These are phyloP conservation scores for Saccharomycopsis javanensis DNA, from an alignment of 805 yeast species.

Conservation along the genomic window DNA sequence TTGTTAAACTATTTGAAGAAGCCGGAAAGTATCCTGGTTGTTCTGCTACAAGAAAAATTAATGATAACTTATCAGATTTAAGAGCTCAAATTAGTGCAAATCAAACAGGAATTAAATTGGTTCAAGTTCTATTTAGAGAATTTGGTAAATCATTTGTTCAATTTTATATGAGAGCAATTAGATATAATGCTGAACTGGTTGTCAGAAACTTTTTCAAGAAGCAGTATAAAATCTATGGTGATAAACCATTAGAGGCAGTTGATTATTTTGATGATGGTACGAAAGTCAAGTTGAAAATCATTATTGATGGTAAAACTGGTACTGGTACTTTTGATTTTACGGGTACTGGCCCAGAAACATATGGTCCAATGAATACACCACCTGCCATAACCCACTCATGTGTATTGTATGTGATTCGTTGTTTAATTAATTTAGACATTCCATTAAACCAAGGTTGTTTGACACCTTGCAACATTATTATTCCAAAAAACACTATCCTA, in stretches of 20 bases:
- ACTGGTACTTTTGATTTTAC: slow-evolving; percentile 42
- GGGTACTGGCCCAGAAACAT: slow-evolving; percentile 42
- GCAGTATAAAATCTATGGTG: slow-evolving; percentile 33
- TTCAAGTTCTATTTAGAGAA: slow-evolving; percentile 35
- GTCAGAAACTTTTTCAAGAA: slow-evolving; percentile 30
- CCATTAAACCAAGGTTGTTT: slow-evolving; percentile 51
- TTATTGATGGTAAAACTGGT: slow-evolving; percentile 27
- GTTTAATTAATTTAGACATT: slow-evolving; percentile 41
- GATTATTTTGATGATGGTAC: slow-evolving; percentile 53
- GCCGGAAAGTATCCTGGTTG: slow-evolving; percentile 44
- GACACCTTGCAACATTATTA: slow-evolving; percentile 33
- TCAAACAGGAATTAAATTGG: slow-evolving; percentile 39
- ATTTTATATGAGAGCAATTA: slow-evolving; percentile 39
- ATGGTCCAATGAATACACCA: slow-evolving; percentile 47
- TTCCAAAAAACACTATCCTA: slow-evolving; percentile 29
- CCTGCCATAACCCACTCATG: slow-evolving; percentile 44
- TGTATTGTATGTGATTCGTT: slow-evolving; percentile 43
- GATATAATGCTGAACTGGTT: slow-evolving; percentile 38
- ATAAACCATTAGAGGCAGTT: slow-evolving; percentile 32
- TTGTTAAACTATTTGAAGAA: slow-evolving; percentile 35
- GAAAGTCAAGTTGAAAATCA: slow-evolving; percentile 33
- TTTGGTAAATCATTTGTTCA: slow-evolving; percentile 34
- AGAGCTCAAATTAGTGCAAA: slow-evolving; percentile 45
- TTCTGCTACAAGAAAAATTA: slow-evolving; percentile 44
- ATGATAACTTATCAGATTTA: slow-evolving; percentile 42